Conservation (phyloP, 495 filamentous ascomycete genomes). For the Xylaria cubensis region DNA sequence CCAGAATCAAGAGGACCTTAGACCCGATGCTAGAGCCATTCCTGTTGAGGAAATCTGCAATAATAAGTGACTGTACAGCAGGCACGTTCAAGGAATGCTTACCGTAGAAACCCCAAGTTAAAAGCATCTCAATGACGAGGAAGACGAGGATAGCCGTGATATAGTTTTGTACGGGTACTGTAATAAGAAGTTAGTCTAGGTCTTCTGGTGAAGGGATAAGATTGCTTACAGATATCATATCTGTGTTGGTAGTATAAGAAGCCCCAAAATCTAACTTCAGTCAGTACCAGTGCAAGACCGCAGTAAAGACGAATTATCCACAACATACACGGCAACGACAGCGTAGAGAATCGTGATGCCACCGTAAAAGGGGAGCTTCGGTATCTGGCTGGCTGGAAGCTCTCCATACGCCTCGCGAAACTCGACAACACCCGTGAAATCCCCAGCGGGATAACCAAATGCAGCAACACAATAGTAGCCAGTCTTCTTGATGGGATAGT, state of each 20-base stretch:
- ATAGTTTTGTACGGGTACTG: constrained; percentile 98
- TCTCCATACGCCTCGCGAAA: constrained; percentile 97
- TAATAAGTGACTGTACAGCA: constrained; percentile 29
- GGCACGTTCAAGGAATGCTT: constrained; percentile 24
- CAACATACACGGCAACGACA: constrained; percentile 72
- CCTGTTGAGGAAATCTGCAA: constrained; percentile 83
- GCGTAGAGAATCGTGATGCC: constrained; percentile 94
- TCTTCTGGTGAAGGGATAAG: not conserved
- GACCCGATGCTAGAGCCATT: constrained; percentile 84
- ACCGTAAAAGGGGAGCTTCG: constrained; percentile 97
- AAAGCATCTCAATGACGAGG: constrained; percentile 91
- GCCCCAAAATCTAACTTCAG: constrained; percentile 71
- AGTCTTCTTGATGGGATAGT: constrained; percentile 83
- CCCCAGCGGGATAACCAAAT: constrained; percentile 63
- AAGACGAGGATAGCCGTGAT: constrained; percentile 97
- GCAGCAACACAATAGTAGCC: constrained; percentile 97
- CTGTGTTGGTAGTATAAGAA: constrained; percentile 96
- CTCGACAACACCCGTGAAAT: constrained; percentile 82
- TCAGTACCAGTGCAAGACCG: constrained; percentile 27
- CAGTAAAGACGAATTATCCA: not conserved
- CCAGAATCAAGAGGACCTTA: constrained; percentile 85
- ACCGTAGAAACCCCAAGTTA: constrained; percentile 97
- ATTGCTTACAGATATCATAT: constrained; percentile 78
- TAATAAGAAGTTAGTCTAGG: constrained; percentile 43
- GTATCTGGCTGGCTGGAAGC: constrained; percentile 92